Percentiles rank a stretch among this genome's conserved stretches.
Conservation (phyloP, 2,329 filamentous ascomycete species). For the Magnaporthales sp. region DNA sequence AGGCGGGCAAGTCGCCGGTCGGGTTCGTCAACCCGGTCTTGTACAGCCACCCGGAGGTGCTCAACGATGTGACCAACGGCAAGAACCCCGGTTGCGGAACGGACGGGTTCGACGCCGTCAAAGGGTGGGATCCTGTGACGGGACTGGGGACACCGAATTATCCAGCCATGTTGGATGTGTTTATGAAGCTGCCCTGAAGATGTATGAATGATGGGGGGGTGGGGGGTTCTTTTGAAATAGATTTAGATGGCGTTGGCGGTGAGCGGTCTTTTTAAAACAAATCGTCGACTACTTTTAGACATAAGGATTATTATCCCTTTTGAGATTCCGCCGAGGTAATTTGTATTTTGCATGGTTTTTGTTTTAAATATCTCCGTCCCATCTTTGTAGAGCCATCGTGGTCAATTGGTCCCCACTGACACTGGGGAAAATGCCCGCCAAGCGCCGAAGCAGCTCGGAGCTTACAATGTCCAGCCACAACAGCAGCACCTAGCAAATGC, state of each 20-base stretch:
- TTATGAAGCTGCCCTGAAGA: conserved; percentile 15
- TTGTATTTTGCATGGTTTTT: not conserved
- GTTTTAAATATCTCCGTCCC: not conserved
- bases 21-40: conserved; percentile 22
- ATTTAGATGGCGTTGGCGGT: not conserved
- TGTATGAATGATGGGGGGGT: not conserved
- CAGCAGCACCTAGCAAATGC: not conserved
- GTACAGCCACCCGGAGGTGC: conserved; percentile 16
- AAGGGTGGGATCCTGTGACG: conserved; percentile 14
- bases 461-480: not conserved
- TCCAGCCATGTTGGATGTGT: conserved; percentile 14
- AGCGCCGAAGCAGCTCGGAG: not conserved
- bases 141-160: conserved; percentile 15
- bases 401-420: not conserved
- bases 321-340: not conserved
- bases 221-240: not conserved
- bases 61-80: conserved; percentile 18
- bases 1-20: conserved; percentile 30
- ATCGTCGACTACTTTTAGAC: not conserved
- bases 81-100: conserved; percentile 20
- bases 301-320: not conserved
- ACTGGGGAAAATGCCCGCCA: not conserved
- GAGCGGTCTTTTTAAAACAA: not conserved
- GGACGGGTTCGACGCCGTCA: conserved; percentile 15
- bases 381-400: not conserved